These are phyloP conservation scores for Abrus precatorius DNA, from an alignment of 306 rosid genomes.

Conservation along the genomic window DNA sequence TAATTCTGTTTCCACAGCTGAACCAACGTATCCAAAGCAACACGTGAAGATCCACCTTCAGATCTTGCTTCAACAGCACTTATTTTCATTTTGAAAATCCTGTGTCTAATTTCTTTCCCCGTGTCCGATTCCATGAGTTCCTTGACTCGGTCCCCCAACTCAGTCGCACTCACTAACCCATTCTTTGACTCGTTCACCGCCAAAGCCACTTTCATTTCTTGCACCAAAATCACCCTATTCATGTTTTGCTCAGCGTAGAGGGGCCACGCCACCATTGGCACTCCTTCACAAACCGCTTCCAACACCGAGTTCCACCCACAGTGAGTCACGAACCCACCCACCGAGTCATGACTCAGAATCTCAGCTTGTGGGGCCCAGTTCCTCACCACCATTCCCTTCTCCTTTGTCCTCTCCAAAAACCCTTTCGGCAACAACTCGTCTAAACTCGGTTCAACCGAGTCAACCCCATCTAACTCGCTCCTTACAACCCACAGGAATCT, in stretches of 20 bases:
- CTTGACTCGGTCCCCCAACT: slow-evolving; percentile 49
- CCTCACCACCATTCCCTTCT: slow-evolving; percentile 57
- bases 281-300: slow-evolving; percentile 57
- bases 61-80: slow-evolving; percentile 27
- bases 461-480: slow-evolving; percentile 29
- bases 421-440: slow-evolving; percentile 60
- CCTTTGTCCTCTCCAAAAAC: slow-evolving; percentile 58
- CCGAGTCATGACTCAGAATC: slow-evolving; percentile 60
- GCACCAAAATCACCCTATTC: slow-evolving; percentile 54
- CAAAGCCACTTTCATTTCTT: slow-evolving; percentile 64
- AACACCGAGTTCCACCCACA: slow-evolving; percentile 81
- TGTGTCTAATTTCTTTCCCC: slow-evolving; percentile 42
- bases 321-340: slow-evolving; percentile 78
- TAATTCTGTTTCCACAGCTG: not conserved
- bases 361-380: slow-evolving; percentile 69
- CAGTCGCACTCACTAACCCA: slow-evolving; percentile 53
- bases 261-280: slow-evolving; percentile 65
- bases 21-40: slow-evolving; percentile 14
- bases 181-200: slow-evolving; percentile 42
- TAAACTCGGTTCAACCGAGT: slow-evolving; percentile 48
- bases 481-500: slow-evolving; percentile 73
- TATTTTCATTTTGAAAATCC: slow-evolving; percentile 27
- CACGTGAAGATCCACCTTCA: slow-evolving; percentile 38
- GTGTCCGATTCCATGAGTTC: slow-evolving; percentile 41
- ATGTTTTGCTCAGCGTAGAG: slow-evolving; percentile 67